Evolutionary conservation across 352 stramenopile species (phyloP), one percentile per base, ranked within the genome.

Genomic region (Pythium periplocum): DNA sequence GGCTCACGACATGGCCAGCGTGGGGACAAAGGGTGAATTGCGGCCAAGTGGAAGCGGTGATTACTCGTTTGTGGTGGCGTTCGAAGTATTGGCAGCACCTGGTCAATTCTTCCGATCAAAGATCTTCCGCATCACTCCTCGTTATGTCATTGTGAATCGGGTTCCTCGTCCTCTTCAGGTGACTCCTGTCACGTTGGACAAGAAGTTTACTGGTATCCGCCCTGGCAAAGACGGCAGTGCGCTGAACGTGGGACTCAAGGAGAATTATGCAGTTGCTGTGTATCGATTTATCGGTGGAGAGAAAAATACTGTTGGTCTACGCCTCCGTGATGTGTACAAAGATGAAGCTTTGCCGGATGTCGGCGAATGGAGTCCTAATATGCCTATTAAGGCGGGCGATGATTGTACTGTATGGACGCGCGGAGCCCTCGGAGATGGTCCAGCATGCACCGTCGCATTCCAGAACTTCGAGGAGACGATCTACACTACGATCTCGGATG

Each of bases 101-200:
- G 76, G 69, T 0, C 85, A 93, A 55, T 95, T 94, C 47, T 87
- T 83, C 58, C 68, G 81, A 4, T 87, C 85, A 6, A 93, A 92
- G 65, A 86, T 95, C 40, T 60, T 93, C 33, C 66, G 86, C 2
- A 73, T 95, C 40, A 86, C 82, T 11, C 85, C 85, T 9, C 78
- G 85, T 4, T 93, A 81, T 54, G 68, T 94, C 34, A 55, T 95
- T 10, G 53, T 87, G 40, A 94, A 86, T 44, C 64, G 66, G 37
- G 75, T 93, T 1, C 65, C 70, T 3, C 73, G 83, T 26, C 53
- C 68, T 12, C 50, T 95, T 30, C 77, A 95, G 46, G 58, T 93
- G 33, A 87, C 76, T 6, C 83, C 83, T 0, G 52, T 95, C 44
- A 71, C 86, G 37, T 38, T 95, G n/a, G 75, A 91, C 56, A 94